Percentiles rank a stretch among this genome's conserved stretches.
Conservation (phyloP, 345 rosid species). For the Melaleuca alternifolia region DNA sequence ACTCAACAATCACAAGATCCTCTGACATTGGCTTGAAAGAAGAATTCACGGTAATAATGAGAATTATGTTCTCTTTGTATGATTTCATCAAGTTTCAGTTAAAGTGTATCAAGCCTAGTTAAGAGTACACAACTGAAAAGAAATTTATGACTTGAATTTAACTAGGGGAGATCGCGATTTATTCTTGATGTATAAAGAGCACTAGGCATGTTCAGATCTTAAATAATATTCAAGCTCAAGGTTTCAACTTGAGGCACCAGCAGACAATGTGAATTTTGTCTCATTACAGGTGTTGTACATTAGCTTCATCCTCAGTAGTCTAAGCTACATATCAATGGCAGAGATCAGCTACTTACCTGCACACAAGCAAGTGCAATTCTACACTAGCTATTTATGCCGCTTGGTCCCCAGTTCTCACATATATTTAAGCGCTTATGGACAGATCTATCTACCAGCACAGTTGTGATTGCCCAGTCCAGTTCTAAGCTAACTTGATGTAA, state of each 20-base stretch:
- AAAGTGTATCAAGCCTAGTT: background rate
- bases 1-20: too few relatives aligned
- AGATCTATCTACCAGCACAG: too few relatives aligned
- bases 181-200: background rate
- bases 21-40: background rate
- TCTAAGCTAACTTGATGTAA: background rate
- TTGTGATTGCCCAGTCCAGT: too few relatives aligned
- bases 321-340: background rate
- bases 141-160: too few relatives aligned
- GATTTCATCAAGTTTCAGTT: background rate
- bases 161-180: background rate
- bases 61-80: background rate
- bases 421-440: too few relatives aligned
- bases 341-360: rapidly evolving
- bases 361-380: background rate
- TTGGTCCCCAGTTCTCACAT: background rate
- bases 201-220: background rate
- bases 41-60: rapidly evolving
- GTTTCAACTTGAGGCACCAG: background rate
- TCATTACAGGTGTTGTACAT: background rate
- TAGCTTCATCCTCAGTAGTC: background rate
- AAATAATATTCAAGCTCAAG: background rate
- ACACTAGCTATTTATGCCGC: background rate
- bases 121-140: background rate
- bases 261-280: background rate